Evolutionary conservation across 2,329 filamentous ascomycete genomes (phyloP), one percentile per base, ranked within the genome.

Genomic region (Penicillium freii): DNA sequence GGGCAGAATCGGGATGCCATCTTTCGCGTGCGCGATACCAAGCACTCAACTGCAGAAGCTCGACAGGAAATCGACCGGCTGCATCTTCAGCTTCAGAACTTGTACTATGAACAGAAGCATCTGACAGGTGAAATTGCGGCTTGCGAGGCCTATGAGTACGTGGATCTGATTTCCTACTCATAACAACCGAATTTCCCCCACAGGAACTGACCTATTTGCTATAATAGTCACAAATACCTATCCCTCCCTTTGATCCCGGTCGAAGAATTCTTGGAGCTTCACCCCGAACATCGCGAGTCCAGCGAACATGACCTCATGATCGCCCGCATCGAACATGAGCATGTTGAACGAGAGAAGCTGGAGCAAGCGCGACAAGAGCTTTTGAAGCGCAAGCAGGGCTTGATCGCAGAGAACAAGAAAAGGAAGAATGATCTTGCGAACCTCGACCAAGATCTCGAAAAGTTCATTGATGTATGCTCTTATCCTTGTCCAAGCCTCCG

Each of bases 101-200:
- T 99, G 8, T 95, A 94, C 74, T 99, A 99, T 71, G 93, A 99
- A 75, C 92, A 97, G 77, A 83, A 91, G 54, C 92, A 97, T 74
- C 79, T 99, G 54, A 86, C 90, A 62, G 90, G 90, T 48, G 94
- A 99, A 76, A 97, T 99, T 60, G 81, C 85, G 0, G 91, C 90
- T 9, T 97, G 94, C 73, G 90, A 96, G 71, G 89, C 87, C 51
- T 97, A 95, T 68, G 90, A 96, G 91, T 96, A 78, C 61, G 90
- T 83, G 13, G 25, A 45, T 38, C 17, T 23, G n/a, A 51, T 29
- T 31, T 53, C 44, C 31, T 33, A 13, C 5, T n/a, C 17, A 49
- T 29, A 1, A n/a, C 29, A 42, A 52, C 49, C 38, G 48, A 19
- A 23, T 33, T 33, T 44, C 56, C 27, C 44, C 21, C 44, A 17